Evolutionary conservation across 768 basidiomycete genomes (phyloP).

Genomic region (Russula ochroleuca): DNA sequence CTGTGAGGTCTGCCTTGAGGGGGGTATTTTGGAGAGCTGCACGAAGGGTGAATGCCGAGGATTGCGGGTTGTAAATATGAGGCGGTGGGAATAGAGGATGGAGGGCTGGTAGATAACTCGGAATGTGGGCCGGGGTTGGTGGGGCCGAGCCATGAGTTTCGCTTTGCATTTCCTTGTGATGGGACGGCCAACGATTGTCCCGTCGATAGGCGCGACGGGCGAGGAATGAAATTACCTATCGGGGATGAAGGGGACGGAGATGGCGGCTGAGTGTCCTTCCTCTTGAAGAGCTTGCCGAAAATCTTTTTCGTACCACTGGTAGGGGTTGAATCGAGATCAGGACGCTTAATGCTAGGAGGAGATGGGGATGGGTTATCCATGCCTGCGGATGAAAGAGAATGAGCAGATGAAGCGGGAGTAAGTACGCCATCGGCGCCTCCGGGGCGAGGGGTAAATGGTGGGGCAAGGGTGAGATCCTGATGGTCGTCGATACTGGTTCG

Average conservation of each 20-base stretch:
- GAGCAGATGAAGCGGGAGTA: constrained; percentile 26
- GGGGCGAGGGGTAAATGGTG: background rate
- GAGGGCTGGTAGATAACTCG: constrained; percentile 5
- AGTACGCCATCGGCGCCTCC: constrained; percentile 12
- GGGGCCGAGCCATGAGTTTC: constrained; percentile 24
- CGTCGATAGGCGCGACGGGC: constrained; percentile 11
- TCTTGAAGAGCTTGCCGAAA: constrained; percentile 70
- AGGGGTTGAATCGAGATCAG: constrained; percentile 30
- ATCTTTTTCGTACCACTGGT: constrained; percentile 51
- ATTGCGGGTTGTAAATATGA: constrained; percentile 40
- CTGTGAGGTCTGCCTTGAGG: constrained; percentile 40
- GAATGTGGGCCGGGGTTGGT: constrained; percentile 17
- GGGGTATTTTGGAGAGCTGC: constrained; percentile 46
- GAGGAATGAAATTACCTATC: constrained; percentile 11
- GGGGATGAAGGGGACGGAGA: constrained; percentile 9
- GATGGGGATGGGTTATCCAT: constrained; percentile 23
- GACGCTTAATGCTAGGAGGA: constrained; percentile 28
- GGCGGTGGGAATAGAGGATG: constrained; percentile 8
- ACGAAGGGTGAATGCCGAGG: constrained; percentile 67
- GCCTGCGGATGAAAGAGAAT: constrained; percentile 24
- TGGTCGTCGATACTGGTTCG: constrained; percentile 34
- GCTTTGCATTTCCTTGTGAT: constrained; percentile 23
- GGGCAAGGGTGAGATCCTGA: background rate
- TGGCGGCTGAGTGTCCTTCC: constrained; percentile 37
- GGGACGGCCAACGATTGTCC: constrained; percentile 14